A percentile compares a stretch with the other conserved stretches of the same genome.
Evolutionary conservation across 2,329 filamentous ascomycete species (phyloP).

Genomic region (Fusarium falciforme): DNA sequence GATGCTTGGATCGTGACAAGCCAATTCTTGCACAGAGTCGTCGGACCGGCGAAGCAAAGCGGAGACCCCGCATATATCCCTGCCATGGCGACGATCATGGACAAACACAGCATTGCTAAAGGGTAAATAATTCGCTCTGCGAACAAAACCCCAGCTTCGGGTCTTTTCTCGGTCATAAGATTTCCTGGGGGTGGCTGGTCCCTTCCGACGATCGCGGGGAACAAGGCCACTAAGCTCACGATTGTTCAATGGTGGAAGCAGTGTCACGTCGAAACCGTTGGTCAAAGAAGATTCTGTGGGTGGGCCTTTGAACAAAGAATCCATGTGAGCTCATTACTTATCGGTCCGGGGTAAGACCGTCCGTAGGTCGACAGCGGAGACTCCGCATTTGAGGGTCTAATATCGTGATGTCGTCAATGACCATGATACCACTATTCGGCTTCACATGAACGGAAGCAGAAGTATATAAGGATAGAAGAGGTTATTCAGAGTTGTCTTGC

Average conservation of each 20-base stretch:
- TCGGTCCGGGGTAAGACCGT: not conserved
- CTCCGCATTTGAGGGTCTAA: not conserved
- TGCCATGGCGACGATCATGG: not conserved
- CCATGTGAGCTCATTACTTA: not conserved
- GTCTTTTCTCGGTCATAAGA: not conserved
- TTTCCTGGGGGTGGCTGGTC: not conserved
- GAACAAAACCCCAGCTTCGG: not conserved
- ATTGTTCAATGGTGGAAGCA: not conserved
- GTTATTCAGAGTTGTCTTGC: not conserved
- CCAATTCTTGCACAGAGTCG: not conserved
- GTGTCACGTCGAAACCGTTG: not conserved
- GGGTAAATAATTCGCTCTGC: not conserved
- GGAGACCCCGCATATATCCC: not conserved
- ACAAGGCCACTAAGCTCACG: not conserved
- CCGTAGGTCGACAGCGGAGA: not conserved
- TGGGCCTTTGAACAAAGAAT: not conserved
- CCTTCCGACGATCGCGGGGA: not conserved
- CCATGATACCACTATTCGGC: not conserved
- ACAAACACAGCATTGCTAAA: not conserved
- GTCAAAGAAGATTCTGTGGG: not conserved
- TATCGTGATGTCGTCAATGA: not conserved
- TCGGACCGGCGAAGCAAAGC: not conserved
- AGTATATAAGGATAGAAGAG: not conserved
- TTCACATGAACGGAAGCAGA: not conserved
- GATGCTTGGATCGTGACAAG: not conserved